These are phyloP conservation scores for Meyerozyma athensensis DNA, from an alignment of 1,139 yeast genomes.

Conservation along the genomic window DNA sequence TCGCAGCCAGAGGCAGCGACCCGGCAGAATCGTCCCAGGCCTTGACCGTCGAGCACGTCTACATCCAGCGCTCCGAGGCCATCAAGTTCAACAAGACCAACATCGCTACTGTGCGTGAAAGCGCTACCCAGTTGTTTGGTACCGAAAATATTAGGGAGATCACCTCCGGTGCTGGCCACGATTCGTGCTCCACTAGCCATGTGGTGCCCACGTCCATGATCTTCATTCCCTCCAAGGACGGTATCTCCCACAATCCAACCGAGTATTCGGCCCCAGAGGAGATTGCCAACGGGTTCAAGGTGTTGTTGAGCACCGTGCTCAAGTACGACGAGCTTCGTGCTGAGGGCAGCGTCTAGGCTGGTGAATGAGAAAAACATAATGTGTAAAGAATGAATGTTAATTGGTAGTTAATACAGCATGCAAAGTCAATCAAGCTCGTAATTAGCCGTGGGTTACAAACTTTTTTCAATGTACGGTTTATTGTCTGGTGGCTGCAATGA, in stretches of 20 bases:
- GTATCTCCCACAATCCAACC: constrained; percentile 65
- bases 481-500: too few relatives aligned
- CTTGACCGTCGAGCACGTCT: constrained; percentile 34
- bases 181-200: constrained; percentile 54
- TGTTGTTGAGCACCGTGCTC: constrained; percentile 54
- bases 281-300: constrained; percentile 54
- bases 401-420: too few relatives aligned
- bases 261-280: constrained; percentile 65
- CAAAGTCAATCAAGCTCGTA: too few relatives aligned
- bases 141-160: constrained; percentile 39
- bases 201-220: constrained; percentile 70
- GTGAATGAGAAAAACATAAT: too few relatives aligned
- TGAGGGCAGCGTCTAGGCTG: background rate
- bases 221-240: constrained; percentile 66
- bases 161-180: constrained; percentile 72
- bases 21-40: constrained; percentile 6
- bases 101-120: constrained; percentile 44
- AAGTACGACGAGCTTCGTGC: constrained; percentile 37
- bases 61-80: constrained; percentile 47
- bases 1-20: constrained; percentile 17
- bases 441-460: too few relatives aligned
- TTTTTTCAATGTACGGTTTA: too few relatives aligned
- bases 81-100: constrained; percentile 50
- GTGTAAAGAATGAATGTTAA: too few relatives aligned
- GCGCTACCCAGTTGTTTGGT: constrained; percentile 49